Evolutionary conservation across 2,329 filamentous ascomycete species (phyloP), one percentile per base, ranked within the genome.

Genomic region (Metarhizium anisopliae): DNA sequence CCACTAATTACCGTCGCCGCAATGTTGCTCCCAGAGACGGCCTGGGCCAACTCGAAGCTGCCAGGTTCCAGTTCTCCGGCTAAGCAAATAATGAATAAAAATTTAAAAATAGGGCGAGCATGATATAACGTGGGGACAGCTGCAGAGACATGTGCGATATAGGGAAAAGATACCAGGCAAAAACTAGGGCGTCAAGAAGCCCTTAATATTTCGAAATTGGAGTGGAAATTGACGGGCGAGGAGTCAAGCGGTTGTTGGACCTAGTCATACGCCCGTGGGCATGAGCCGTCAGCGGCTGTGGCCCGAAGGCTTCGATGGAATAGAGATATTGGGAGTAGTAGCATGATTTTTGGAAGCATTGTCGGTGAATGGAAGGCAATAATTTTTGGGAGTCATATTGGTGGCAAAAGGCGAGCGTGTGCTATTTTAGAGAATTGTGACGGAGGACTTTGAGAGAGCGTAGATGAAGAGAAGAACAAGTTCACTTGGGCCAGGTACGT

Each of bases 11-110:
- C 71, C 84, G 95, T 52, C 81, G 95, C 67, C 82, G 95, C 59
- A 96, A 99, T 66, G 89, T 99, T 50, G 93, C 94, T n/a, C 94
- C 94, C 6, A 78, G 93, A 58, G 93, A 97, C 68, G 93, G 93
- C 1, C 76, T 97, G 47, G 93, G 93, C 3, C 82, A 90, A 67
- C 75, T 97, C 56, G 91, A 96, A 73, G 90, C 91, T 29, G 84
- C 87, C 25, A 84, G 89, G 60, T 97, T 97, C 75, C 87, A 89
- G 63, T 97, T 96, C 55, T 68, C 67, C n/a, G 72, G 72, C 53
- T 74, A 60, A 68, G 14, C 20, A 16, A 30, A 49, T 47, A 53
- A 50, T 47, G 54, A 32, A 43, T 52, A 51, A 50, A 29, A 38
- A 55, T 49, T 11, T 35, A 55, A 20, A 45, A 20, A 16, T 38